A percentile compares a stretch with the other conserved stretches of the same genome.
phyloP scores from a whole-genome alignment of 1,284 basidiomycete genomes.

The Stygiomarasmius scandens region DNA sequence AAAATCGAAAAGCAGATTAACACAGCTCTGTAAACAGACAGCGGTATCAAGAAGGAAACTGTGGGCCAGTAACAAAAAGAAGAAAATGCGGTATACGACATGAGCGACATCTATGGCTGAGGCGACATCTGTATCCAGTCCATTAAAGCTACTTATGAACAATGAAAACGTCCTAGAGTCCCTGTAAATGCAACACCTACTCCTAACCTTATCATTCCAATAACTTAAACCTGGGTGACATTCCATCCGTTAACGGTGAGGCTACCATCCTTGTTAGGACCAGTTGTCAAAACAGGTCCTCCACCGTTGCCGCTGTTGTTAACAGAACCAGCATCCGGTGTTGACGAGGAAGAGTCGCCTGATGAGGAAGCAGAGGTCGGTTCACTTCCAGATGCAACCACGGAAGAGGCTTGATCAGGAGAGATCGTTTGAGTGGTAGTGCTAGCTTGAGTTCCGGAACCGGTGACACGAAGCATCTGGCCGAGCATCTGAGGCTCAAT shows the following conservation, averaged over 20 bases:
- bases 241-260: conserved; percentile 44
- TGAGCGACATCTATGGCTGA: conserved; percentile 4
- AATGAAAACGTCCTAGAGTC: background rate
- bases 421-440: conserved; percentile 45
- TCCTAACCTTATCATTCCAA: background rate
- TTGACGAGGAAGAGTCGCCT: conserved; percentile 6
- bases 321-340: conserved; percentile 1
- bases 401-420: conserved; percentile 47
- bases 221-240: conserved; percentile 15
- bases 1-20: background rate
- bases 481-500: conserved; percentile 52
- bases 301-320: conserved; percentile 21
- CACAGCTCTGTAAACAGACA: background rate
- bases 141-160: background rate
- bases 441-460: conserved; percentile 18
- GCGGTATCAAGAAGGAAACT: background rate
- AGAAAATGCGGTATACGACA: conserved; percentile 12
- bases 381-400: conserved; percentile 38
- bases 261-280: conserved; percentile 41
- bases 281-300: conserved; percentile 42
- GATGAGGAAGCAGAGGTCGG: conserved; percentile 22
- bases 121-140: background rate
- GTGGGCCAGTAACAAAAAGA: background rate
- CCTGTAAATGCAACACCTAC: background rate
- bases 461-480: conserved; percentile 40